Evolutionary conservation across 306 rosid species (phyloP).

Genomic region (Corylus heterophylla): DNA sequence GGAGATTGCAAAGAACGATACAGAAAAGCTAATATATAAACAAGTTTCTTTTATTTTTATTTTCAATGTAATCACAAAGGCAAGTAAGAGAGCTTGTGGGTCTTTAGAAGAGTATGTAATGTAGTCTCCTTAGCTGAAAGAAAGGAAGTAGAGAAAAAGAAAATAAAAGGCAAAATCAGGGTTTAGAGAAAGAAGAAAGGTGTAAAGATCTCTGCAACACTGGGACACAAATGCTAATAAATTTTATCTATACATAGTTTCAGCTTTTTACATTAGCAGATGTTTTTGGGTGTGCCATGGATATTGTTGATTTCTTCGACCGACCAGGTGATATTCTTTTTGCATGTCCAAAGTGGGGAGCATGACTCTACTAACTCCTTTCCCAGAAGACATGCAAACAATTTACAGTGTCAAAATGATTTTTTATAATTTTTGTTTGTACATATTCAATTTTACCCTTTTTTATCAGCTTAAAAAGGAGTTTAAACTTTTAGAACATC

Average conservation of each 20-base stretch:
- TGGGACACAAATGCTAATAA: conserved; percentile 23
- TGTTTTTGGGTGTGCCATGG: neutral
- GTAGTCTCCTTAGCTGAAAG: conserved; percentile 22
- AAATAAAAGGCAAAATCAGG: neutral
- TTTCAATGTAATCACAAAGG: conserved; percentile 17
- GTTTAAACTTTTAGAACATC: too few relatives aligned
- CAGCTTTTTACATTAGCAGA: neutral
- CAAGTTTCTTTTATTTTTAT: conserved; percentile 8
- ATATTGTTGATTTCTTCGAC: neutral
- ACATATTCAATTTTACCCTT: neutral
- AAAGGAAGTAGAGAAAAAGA: conserved; percentile 13
- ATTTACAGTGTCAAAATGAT: neutral
- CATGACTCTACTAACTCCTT: neutral
- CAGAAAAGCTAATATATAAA: conserved; percentile 25
- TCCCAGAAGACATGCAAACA: neutral
- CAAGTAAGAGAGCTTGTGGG: conserved; percentile 25
- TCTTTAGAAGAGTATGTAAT: conserved; percentile 21
- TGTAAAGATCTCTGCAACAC: conserved; percentile 25
- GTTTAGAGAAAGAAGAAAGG: conserved; percentile 18
- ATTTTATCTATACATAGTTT: conserved; percentile 13
- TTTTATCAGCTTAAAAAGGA: too few relatives aligned
- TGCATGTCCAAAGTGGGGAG: neutral
- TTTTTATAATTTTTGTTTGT: neutral
- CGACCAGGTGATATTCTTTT: neutral
- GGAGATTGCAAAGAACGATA: conserved; percentile 32